Conservation (phyloP, 192 early-diverging fungal genomes). For the Rhizoclosmatium globosum region DNA sequence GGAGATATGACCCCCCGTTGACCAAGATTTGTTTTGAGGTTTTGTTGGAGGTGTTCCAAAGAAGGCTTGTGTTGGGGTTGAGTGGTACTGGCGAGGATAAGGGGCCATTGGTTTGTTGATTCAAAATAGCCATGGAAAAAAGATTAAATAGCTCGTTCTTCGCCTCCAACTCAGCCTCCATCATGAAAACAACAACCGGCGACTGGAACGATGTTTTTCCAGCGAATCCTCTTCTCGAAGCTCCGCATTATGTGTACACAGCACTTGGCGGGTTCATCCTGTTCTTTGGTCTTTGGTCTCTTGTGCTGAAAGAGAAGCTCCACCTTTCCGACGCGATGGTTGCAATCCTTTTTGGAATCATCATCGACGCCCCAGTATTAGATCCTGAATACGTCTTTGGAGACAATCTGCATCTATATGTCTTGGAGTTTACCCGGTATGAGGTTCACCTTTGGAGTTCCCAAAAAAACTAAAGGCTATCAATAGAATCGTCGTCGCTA, state of each 20-base stretch:
- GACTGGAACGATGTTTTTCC: constrained; percentile 25
- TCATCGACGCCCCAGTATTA: constrained; percentile 31
- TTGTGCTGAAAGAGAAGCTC: constrained; percentile 52
- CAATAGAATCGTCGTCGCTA: constrained; percentile 69
- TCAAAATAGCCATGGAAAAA: not conserved
- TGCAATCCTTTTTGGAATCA: constrained; percentile 41
- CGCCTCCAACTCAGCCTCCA: too few relatives aligned
- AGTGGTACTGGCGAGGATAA: constrained; percentile 26
- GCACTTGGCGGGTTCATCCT: constrained; percentile 46
- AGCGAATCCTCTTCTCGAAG: not conserved
- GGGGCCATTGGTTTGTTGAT: constrained; percentile 18
- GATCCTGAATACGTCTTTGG: too few relatives aligned
- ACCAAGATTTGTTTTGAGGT: constrained; percentile 65
- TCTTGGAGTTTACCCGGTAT: too few relatives aligned
- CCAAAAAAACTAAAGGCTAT: too few relatives aligned
- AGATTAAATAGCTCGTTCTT: too few relatives aligned
- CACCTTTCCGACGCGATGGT: constrained; percentile 55
- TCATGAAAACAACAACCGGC: not conserved
- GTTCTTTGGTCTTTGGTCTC: constrained; percentile 52
- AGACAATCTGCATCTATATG: too few relatives aligned
- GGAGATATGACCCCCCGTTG: constrained; percentile 70
- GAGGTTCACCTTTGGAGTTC: too few relatives aligned
- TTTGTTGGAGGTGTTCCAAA: constrained; percentile 66
- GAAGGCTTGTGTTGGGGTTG: constrained; percentile 48
- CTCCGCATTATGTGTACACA: constrained; percentile 7